Evolutionary conservation across 495 filamentous ascomycete species (phyloP).

Genomic region (Aspergillus carlsbadensis): DNA sequence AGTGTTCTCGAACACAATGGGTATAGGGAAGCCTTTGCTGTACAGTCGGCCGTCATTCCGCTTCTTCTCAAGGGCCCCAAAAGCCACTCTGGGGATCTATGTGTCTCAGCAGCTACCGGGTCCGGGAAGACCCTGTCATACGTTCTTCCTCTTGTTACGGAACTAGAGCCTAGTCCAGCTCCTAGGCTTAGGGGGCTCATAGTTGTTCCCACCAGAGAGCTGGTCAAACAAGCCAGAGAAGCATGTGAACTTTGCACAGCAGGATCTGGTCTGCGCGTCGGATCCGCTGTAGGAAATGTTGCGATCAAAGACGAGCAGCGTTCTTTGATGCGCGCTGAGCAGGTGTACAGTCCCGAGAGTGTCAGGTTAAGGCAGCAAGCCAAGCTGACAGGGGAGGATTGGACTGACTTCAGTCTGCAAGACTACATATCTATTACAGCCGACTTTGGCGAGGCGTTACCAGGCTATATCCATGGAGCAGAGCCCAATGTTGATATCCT

Average conservation of each 20-base stretch:
- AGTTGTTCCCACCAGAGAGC: slow-evolving; percentile 85
- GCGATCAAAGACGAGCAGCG: slow-evolving; percentile 73
- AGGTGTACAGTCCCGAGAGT: slow-evolving; percentile 58
- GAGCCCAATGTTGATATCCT: slow-evolving; percentile 80
- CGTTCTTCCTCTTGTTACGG: slow-evolving; percentile 77
- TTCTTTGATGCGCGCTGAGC: slow-evolving; percentile 59
- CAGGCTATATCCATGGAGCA: slow-evolving; percentile 60
- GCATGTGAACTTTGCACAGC: slow-evolving; percentile 66
- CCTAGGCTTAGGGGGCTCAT: slow-evolving; percentile 72
- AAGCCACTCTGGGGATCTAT: slow-evolving; percentile 67
- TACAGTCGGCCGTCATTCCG: slow-evolving; percentile 80
- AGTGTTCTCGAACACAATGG: slow-evolving; percentile 62
- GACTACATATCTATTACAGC: slow-evolving; percentile 42
- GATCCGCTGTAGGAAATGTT: slow-evolving; percentile 76
- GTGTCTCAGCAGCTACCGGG: slow-evolving; percentile 86
- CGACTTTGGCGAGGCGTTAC: slow-evolving; percentile 41
- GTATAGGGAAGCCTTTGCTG: slow-evolving; percentile 75
- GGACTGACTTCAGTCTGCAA: slow-evolving; percentile 47
- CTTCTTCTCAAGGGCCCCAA: slow-evolving; percentile 63
- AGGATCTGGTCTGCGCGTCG: slow-evolving; percentile 68
- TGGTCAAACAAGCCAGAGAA: slow-evolving; percentile 78
- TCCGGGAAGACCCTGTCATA: slow-evolving; percentile 95
- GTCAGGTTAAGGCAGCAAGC: slow-evolving; percentile 42
- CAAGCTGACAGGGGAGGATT: slow-evolving; percentile 43
- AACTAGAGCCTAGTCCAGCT: slow-evolving; percentile 57